These are phyloP conservation scores for Suillus fuscotomentosus DNA, from an alignment of 768 basidiomycete genomes.

Conservation along the genomic window DNA sequence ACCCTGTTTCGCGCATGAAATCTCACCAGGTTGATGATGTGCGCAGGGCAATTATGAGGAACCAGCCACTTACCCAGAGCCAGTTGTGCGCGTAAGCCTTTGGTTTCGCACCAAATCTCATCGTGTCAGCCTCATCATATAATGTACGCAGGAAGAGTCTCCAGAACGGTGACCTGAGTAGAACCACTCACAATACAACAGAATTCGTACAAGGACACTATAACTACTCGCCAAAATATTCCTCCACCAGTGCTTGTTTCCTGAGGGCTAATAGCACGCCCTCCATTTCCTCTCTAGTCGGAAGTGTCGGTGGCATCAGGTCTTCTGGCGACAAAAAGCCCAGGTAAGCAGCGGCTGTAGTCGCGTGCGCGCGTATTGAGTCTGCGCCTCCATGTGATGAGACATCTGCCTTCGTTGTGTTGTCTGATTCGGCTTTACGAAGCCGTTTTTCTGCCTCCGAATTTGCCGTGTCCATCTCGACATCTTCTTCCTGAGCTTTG, in stretches of 20 bases:
- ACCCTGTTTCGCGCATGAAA: background rate
- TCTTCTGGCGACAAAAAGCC: constrained; percentile 73
- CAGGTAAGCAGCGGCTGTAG: constrained; percentile 66
- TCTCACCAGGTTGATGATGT: background rate
- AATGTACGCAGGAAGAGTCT: background rate
- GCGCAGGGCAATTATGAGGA: background rate
- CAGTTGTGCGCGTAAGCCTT: background rate
- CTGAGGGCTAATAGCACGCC: constrained; percentile 53
- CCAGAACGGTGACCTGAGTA: too few species aligned
- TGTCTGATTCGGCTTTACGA: background rate
- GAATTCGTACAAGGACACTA: too few species aligned
- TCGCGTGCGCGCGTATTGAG: constrained; percentile 37
- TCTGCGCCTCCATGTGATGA: constrained; percentile 15
- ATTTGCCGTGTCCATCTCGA: background rate
- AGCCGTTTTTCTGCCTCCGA: background rate
- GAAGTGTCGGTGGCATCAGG: constrained; percentile 74
- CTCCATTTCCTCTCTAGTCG: constrained; percentile 79
- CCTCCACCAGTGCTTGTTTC: constrained; percentile 54
- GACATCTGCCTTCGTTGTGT: background rate
- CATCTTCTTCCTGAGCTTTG: background rate
- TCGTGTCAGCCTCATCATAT: background rate
- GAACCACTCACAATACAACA: too few species aligned
- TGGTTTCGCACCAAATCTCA: background rate
- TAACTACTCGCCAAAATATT: constrained; percentile 56
- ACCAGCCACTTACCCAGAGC: background rate